Evolutionary conservation across 805 yeast species (phyloP).

Genomic region (Lachancea dasiensis): DNA sequence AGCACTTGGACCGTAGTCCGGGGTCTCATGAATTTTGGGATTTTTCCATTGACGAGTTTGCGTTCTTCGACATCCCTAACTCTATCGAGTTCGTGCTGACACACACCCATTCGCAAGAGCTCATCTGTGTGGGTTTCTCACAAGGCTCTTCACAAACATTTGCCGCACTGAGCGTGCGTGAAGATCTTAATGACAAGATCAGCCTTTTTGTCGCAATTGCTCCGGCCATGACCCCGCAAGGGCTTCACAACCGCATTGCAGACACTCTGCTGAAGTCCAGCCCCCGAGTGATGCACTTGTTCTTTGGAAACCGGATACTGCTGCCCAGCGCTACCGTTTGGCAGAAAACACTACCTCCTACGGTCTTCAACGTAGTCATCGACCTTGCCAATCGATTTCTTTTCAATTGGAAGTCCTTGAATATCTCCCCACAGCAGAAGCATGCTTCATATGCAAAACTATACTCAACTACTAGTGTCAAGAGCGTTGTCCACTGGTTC

Average conservation of each 20-base stretch:
- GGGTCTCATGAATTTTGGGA: constrained; percentile 63
- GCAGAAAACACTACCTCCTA: constrained; percentile 44
- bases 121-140: constrained; percentile 81
- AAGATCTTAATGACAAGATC: constrained; percentile 51
- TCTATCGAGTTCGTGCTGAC: constrained; percentile 66
- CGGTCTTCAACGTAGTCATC: constrained; percentile 40
- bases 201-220: constrained; percentile 71
- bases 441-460: constrained; percentile 76
- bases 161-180: constrained; percentile 67
- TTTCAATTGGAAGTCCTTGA: constrained; percentile 73
- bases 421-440: constrained; percentile 71
- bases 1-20: constrained; percentile 50
- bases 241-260: constrained; percentile 68
- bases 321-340: constrained; percentile 75
- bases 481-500: constrained; percentile 93
- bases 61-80: constrained; percentile 83
- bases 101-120: constrained; percentile 37
- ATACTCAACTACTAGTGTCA: constrained; percentile 87
- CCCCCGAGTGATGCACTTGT: constrained; percentile 60
- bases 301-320: constrained; percentile 71
- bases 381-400: constrained; percentile 62
- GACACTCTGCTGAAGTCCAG: constrained; percentile 71
- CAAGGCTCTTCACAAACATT: constrained; percentile 95
- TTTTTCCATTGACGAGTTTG: constrained; percentile 87
- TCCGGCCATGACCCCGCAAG: constrained; percentile 92